Evolutionary conservation across 2,329 filamentous ascomycete genomes (phyloP), one percentile per base, ranked within the genome.

Genomic region (Macroventuria anomochaeta): DNA sequence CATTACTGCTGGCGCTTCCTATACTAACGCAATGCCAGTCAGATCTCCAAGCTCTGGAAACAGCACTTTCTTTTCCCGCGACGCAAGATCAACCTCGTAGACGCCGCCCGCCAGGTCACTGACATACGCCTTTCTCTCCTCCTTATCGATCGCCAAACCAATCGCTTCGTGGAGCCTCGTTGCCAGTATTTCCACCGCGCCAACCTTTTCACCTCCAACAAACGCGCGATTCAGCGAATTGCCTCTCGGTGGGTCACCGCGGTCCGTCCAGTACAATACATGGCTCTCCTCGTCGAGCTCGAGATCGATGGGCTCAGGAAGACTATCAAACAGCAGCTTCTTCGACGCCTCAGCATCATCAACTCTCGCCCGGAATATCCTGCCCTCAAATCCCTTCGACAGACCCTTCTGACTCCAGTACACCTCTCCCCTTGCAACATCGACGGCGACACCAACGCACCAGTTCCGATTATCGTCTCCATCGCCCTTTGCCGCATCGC

Each of bases 341-440:
- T 21, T 55, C 1, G 43, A 26, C 5, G 13, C 34, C 7, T 41
- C 37, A 41, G 76, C 72, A 21, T 82, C 70, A 25, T 83, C 80
- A 0, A 71, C 60, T 0, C 80, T 70, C 0, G 83, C 82, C 2
- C 75, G 70, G 62, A 83, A 82, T 26, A 87, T 85, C 5, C 79
- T 75, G 0, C 85, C 85, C 36, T 77, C 63, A 2, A 67, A 70
- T 0, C 74, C 77, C 66, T 86, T 86, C 3, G 79, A 76, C 0
- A 74, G 70, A 0, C 85, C 84, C 61, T 87, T 86, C 46, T 86
- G 84, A 0, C 81, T 83, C 84, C 84, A 87, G 74, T 82, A 86
- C 40, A 87, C 74, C 33, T 78, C 75, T 12, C 77, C 76, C 0
- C 71, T 68, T 1, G 66, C 54, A 0, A 70, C 70, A 7, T 79